These are phyloP conservation scores for Raphanus raphanistrum DNA, from an alignment of 345 rosid genomes.

Conservation along the genomic window DNA sequence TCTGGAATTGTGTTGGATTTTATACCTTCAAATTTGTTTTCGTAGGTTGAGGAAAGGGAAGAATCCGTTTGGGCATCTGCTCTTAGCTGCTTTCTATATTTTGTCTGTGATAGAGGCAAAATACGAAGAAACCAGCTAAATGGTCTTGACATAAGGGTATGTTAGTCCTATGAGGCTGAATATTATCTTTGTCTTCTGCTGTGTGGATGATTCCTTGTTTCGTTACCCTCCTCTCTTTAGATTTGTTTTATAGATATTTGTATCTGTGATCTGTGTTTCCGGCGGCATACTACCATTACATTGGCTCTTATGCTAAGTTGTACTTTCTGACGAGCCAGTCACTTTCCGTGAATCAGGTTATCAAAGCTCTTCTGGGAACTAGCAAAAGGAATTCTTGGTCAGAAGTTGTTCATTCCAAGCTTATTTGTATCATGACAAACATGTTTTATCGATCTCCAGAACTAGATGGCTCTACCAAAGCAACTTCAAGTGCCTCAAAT, in stretches of 20 bases:
- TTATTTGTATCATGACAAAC: slow-evolving; percentile 80
- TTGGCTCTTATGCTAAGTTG: slow-evolving; percentile 18
- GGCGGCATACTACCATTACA: background rate
- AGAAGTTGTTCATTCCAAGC: slow-evolving; percentile 93
- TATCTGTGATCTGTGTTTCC: slow-evolving; percentile 16
- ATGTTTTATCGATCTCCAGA: slow-evolving; percentile 83
- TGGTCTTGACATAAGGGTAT: slow-evolving; percentile 98
- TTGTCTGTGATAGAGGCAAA: slow-evolving; percentile 88
- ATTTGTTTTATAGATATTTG: slow-evolving; percentile 11
- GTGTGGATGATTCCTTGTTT: slow-evolving; percentile 8
- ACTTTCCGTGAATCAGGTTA: slow-evolving; percentile 56
- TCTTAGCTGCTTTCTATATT: slow-evolving; percentile 92
- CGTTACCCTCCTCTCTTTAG: slow-evolving; percentile 6
- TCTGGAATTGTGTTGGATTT: slow-evolving; percentile 17
- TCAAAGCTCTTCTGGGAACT: slow-evolving; percentile 67
- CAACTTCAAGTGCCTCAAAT: slow-evolving; percentile 43
- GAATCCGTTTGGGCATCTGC: slow-evolving; percentile 98
- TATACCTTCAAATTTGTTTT: slow-evolving; percentile 30
- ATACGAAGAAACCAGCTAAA: slow-evolving; percentile 70
- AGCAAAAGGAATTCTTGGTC: slow-evolving; percentile 95
- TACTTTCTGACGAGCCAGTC: slow-evolving; percentile 25
- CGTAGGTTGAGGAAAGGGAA: slow-evolving; percentile 80
- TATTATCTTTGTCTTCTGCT: slow-evolving; percentile 20
- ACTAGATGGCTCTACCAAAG: slow-evolving; percentile 49
- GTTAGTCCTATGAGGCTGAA: slow-evolving; percentile 19